Evolutionary conservation across 1,284 basidiomycete genomes (phyloP), one percentile per base, ranked within the genome.

Genomic region (Puccinia hordei): DNA sequence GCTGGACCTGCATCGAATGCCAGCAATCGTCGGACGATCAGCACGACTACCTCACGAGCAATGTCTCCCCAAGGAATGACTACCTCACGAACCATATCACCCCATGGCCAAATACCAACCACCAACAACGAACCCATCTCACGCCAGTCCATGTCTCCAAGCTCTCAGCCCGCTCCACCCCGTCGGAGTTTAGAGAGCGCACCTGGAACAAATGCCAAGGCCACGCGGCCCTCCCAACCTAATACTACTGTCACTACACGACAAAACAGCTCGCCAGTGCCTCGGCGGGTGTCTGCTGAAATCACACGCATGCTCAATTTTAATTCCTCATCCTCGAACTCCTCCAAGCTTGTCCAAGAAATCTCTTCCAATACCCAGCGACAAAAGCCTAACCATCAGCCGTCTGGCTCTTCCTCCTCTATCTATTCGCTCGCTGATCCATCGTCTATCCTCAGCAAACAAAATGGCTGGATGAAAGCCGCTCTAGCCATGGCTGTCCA

Each of bases 381-480:
- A 24, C 72, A 59, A 44, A 38, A 46, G 41, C 35, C 8, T 17
- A 30, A 22, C 24, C 53, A 72, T n/a, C 49, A 38, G 19, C 12
- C 46, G 4, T 24, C 63, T n/a, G 63, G 63, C 63, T 66, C 55
- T 35, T 74, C 72, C 22, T 57, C 72, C 5, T 57, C 72, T 1
- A 27, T 59, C 55, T 59, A 55, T 30, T 57, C 72, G 51, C 53
- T 44, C 44, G 22, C 81, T 49, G 22, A 72, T 75, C 51, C 80
- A 55, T 85, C 95, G 46, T 94, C 95, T 82, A 87, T 88, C 49
- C 86, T 92, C 83, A 91, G 90, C 88, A 91, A 90, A 84, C 90
- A 93, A 82, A 91, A 95, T 86, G 88, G 88, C 35, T 97, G 95
- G 91, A 91, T 98, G 90, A 91, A 90, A 85, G 91, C 92, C 57